These are phyloP conservation scores for Aspergillus flavus DNA, from an alignment of 2,329 filamentous ascomycete genomes.

Conservation along the genomic window DNA sequence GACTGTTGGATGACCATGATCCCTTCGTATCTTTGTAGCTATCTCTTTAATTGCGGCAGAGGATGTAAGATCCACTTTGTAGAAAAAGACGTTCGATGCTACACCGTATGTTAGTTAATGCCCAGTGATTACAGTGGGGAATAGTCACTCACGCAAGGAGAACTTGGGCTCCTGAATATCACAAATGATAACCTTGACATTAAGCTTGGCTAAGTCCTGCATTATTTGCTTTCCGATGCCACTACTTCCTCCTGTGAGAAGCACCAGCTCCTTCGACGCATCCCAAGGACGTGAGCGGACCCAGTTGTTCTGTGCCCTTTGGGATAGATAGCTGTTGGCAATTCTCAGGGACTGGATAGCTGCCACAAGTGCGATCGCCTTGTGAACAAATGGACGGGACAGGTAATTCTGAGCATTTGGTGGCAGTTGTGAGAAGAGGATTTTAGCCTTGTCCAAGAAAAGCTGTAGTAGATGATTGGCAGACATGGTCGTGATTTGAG, in stretches of 20 bases:
- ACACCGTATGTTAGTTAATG: not conserved
- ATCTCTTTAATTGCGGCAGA: constrained; percentile 32
- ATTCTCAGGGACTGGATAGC: not conserved
- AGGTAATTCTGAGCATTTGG: not conserved
- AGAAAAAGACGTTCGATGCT: constrained; percentile 39
- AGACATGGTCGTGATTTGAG: not conserved
- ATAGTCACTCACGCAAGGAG: constrained; percentile 25
- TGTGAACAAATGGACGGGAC: not conserved
- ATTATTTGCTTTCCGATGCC: constrained; percentile 25
- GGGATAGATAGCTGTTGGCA: not conserved
- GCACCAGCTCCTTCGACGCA: constrained; percentile 18
- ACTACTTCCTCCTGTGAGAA: constrained; percentile 24
- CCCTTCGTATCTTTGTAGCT: constrained; percentile 41
- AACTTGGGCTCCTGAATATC: constrained; percentile 38
- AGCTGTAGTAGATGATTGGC: not conserved
- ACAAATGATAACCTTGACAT: constrained; percentile 27
- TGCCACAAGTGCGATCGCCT: not conserved
- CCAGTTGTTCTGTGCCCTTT: constrained; percentile 7
- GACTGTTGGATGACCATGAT: constrained; percentile 49
- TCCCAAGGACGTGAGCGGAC: constrained; percentile 8
- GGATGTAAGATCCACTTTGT: constrained; percentile 40
- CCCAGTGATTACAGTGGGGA: not conserved
- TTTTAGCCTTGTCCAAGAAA: not conserved
- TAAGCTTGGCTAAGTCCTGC: constrained; percentile 14
- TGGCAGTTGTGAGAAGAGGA: not conserved